phyloP scores from a whole-genome alignment of 805 yeast species.

The Yamadazyma olivae region DNA sequence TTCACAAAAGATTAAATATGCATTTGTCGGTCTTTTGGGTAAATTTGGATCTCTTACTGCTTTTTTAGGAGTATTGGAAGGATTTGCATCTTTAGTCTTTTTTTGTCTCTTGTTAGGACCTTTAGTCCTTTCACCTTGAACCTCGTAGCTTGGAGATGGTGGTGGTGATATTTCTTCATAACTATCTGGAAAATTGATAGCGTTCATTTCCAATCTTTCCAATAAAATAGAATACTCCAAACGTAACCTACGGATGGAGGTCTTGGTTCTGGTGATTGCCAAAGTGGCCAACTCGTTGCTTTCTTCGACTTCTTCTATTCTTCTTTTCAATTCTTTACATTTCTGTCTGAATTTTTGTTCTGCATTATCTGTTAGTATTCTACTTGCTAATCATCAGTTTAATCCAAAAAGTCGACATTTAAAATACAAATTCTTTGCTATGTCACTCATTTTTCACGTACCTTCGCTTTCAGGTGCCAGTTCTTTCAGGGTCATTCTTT shows the following conservation, averaged over 20 bases:
- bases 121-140: conserved; percentile 28
- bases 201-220: conserved; percentile 70
- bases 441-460: conserved; percentile 18
- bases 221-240: conserved; percentile 78
- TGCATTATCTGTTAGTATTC: conserved; percentile 9
- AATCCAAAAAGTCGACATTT: not conserved
- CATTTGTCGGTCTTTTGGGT: conserved; percentile 89
- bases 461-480: conserved; percentile 40
- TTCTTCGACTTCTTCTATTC: conserved; percentile 70
- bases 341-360: conserved; percentile 53
- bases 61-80: conserved; percentile 4
- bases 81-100: conserved; percentile 1
- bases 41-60: conserved; percentile 68
- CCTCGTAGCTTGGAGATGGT: conserved; percentile 28
- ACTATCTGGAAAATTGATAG: conserved; percentile 27
- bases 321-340: conserved; percentile 66
- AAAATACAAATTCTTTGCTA: not conserved
- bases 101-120: conserved; percentile 15
- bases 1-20: conserved; percentile 85
- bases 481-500: conserved; percentile 15
- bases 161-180: conserved; percentile 39
- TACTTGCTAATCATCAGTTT: no score
- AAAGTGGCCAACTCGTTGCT: conserved; percentile 74
- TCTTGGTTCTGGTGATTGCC: conserved; percentile 73
- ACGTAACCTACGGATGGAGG: conserved; percentile 72